phyloP scores from a whole-genome alignment of 2,329 filamentous ascomycete genomes.

The Hortaea werneckii region DNA sequence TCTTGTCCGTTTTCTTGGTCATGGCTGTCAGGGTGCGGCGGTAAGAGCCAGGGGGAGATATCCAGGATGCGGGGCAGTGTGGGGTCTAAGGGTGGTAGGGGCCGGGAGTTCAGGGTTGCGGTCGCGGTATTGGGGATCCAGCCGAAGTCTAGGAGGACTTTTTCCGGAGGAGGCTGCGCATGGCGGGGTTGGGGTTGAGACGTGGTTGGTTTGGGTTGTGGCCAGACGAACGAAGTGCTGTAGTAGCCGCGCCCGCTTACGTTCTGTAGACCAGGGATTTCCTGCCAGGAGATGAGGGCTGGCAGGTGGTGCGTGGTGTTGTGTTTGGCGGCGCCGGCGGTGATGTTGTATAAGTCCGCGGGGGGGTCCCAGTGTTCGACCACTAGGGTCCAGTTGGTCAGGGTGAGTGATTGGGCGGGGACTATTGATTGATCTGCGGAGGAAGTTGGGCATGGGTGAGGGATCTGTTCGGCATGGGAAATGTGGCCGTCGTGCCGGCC shows the following conservation, averaged over 20 bases:
- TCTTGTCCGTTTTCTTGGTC: too few relatives aligned
- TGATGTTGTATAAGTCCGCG: conserved; percentile 18
- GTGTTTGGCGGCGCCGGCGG: conserved; percentile 8
- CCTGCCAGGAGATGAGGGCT: conserved; percentile 26
- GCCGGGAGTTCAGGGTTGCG: conserved; percentile 21
- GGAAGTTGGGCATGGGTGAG: conserved; percentile 1
- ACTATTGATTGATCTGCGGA: conserved; percentile 6
- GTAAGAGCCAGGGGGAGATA: conserved; percentile 13
- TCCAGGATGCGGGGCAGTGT: conserved; percentile 15
- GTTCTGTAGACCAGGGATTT: conserved; percentile 21
- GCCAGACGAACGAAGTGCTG: conserved; percentile 22
- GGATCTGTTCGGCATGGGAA: too few relatives aligned
- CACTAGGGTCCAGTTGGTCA: conserved; percentile 28
- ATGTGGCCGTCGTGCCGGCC: too few relatives aligned
- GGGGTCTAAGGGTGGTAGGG: conserved; percentile 23
- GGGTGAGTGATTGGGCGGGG: conserved; percentile 13
- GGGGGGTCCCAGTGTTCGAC: conserved; percentile 33
- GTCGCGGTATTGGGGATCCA: conserved; percentile 21
- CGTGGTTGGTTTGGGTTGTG: too few relatives aligned
- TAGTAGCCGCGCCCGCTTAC: conserved; percentile 28
- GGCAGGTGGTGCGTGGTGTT: conserved; percentile 25
- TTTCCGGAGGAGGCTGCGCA: conserved; percentile 7
- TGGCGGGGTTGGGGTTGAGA: too few relatives aligned
- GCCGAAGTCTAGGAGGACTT: conserved; percentile 21
- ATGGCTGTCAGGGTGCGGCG: not conserved